phyloP scores from a whole-genome alignment of 306 rosid species.

The Rosa multiflora region DNA sequence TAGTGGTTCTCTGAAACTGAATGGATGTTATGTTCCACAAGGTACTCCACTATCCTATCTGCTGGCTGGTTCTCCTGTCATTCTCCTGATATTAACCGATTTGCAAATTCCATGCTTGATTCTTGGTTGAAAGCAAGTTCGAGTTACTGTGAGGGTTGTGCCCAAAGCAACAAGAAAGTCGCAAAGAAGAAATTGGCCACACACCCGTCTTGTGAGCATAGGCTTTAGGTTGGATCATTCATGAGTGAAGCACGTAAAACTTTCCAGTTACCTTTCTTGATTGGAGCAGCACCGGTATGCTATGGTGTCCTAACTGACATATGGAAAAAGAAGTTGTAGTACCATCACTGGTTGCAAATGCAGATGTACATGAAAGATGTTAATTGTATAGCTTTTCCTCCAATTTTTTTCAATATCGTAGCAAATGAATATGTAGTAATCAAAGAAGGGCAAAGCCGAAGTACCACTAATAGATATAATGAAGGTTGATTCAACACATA shows the following conservation, averaged over 20 bases:
- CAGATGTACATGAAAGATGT: not conserved
- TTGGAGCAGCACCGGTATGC: slow-evolving; percentile 90
- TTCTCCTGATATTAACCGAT: slow-evolving; percentile 81
- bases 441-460: no score
- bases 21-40: slow-evolving; percentile 77
- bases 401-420: not conserved
- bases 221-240: slow-evolving; percentile 77
- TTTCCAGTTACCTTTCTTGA: slow-evolving; percentile 76
- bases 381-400: not conserved
- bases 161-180: slow-evolving; percentile 53
- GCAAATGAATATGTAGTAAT: no score
- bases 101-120: slow-evolving; percentile 71
- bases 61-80: slow-evolving; percentile 77
- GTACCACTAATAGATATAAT: no score
- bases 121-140: slow-evolving; percentile 77
- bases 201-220: slow-evolving; percentile 41
- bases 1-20: slow-evolving; percentile 70
- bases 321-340: slow-evolving; percentile 46
- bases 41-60: slow-evolving; percentile 81
- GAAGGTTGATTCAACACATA: no score
- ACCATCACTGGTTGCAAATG: not conserved
- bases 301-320: slow-evolving; percentile 91
- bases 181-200: slow-evolving; percentile 43
- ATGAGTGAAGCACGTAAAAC: slow-evolving; percentile 77
- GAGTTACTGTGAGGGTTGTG: slow-evolving; percentile 38